phyloP scores from a whole-genome alignment of 2,329 filamentous ascomycete species.

The Botrytis deweyae region DNA sequence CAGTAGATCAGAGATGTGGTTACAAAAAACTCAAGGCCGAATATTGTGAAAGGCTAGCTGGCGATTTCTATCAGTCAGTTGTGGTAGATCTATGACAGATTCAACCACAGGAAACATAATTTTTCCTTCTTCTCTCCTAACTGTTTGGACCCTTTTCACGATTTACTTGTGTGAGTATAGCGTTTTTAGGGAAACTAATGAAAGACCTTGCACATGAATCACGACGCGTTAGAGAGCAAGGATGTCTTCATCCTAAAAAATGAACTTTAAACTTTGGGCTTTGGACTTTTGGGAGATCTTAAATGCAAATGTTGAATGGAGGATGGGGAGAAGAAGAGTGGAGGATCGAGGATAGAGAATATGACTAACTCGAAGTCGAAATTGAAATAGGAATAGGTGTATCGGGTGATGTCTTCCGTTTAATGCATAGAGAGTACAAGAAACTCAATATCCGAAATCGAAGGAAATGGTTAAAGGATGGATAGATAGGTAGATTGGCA shows the following conservation, averaged over 20 bases:
- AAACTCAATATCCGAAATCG: not conserved
- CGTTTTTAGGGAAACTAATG: not conserved
- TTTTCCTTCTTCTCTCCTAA: slow-evolving; percentile 14
- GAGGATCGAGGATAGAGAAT: not conserved
- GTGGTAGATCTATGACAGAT: slow-evolving; percentile 16
- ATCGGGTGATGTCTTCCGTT: not conserved
- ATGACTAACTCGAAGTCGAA: not conserved
- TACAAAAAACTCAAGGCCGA: slow-evolving; percentile 14
- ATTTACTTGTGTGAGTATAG: not conserved
- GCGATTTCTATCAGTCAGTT: slow-evolving; percentile 22
- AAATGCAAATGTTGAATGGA: not conserved
- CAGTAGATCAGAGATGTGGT: slow-evolving; percentile 21
- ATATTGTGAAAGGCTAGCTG: slow-evolving; percentile 24
- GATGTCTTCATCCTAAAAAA: not conserved
- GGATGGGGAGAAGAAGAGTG: not conserved
- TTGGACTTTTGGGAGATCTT: not conserved
- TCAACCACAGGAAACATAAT: slow-evolving; percentile 15
- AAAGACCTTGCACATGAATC: not conserved
- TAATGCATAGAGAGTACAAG: not conserved
- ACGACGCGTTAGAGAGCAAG: not conserved
- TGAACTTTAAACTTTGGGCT: not conserved
- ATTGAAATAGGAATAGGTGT: not conserved
- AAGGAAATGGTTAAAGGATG: not conserved
- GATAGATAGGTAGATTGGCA: not conserved
- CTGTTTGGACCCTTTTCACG: not conserved